A percentile compares a stretch with the other conserved stretches of the same genome.
These are phyloP conservation scores for Stromatinia cepivora DNA, from an alignment of 2,329 filamentous ascomycete species.

Conservation along the genomic window DNA sequence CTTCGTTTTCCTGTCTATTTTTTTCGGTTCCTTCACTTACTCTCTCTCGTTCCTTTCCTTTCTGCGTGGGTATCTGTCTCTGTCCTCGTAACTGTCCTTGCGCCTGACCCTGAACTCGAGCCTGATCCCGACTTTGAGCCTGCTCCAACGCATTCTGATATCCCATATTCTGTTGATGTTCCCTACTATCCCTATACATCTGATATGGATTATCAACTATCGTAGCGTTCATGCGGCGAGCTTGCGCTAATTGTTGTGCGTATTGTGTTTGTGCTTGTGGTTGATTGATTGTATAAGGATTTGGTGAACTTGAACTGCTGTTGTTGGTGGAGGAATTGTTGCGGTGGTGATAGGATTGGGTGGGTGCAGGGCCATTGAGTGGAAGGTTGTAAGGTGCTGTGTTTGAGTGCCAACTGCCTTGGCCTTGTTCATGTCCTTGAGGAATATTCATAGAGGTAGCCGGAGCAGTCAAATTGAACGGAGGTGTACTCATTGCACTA, in stretches of 20 bases:
- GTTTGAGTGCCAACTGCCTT: background rate
- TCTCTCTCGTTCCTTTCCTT: background rate
- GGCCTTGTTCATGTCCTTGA: background rate
- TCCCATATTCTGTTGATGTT: slow-evolving; percentile 12
- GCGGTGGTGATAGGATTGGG: background rate
- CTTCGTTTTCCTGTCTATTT: background rate
- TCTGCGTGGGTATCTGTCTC: background rate
- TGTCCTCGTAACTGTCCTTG: background rate
- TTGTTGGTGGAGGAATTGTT: background rate
- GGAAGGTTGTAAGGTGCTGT: background rate
- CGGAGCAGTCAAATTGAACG: background rate
- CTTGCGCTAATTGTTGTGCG: background rate
- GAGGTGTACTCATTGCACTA: background rate
- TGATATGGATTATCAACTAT: background rate
- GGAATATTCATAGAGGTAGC: background rate
- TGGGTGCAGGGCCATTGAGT: background rate
- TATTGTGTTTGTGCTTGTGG: background rate
- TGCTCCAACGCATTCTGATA: background rate
- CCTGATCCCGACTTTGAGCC: background rate
- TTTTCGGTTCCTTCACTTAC: no score
- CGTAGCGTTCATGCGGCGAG: background rate
- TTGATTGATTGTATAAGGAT: background rate
- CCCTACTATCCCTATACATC: background rate
- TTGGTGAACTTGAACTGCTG: background rate
- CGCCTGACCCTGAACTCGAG: background rate